phyloP scores from a whole-genome alignment of 2,329 filamentous ascomycete species.

The Trichoderma citrinoviride region DNA sequence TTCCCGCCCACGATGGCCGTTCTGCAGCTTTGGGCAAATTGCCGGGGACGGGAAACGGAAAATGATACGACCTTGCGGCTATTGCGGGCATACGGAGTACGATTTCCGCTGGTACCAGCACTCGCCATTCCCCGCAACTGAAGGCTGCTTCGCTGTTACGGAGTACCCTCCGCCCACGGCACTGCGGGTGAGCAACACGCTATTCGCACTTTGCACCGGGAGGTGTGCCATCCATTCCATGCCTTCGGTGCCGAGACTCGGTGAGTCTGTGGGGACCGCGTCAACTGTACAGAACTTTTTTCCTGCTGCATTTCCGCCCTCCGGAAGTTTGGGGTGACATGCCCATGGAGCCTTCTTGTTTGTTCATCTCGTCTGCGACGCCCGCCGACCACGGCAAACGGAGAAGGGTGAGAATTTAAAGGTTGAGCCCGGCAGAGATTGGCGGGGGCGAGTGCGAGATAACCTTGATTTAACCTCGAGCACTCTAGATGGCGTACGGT shows the following conservation, averaged over 20 bases:
- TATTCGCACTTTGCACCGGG: background rate
- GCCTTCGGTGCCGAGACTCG: background rate
- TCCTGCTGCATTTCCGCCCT: too few species aligned
- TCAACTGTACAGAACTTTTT: too few species aligned
- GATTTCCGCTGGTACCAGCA: background rate
- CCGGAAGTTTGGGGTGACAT: background rate
- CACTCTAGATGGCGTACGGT: background rate
- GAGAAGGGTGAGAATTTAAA: background rate
- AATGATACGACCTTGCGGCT: constrained; percentile 15
- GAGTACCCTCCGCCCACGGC: too few species aligned
- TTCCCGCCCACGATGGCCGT: constrained; percentile 2
- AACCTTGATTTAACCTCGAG: constrained; percentile 17
- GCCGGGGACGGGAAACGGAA: background rate
- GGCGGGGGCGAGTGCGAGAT: constrained; percentile 1
- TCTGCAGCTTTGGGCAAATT: constrained; percentile 7
- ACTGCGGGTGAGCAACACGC: background rate
- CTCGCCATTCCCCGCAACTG: background rate
- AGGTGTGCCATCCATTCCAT: background rate
- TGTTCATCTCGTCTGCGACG: background rate
- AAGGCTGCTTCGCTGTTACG: too few species aligned
- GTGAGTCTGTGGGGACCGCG: background rate
- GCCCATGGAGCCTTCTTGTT: background rate
- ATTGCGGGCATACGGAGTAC: constrained; percentile 17
- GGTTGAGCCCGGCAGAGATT: background rate
- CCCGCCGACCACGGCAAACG: background rate